Percentiles rank a stretch among this genome's conserved stretches.
phyloP scores from a whole-genome alignment of 2,329 filamentous ascomycete species.

The Pseudogymnoascus sp. region DNA sequence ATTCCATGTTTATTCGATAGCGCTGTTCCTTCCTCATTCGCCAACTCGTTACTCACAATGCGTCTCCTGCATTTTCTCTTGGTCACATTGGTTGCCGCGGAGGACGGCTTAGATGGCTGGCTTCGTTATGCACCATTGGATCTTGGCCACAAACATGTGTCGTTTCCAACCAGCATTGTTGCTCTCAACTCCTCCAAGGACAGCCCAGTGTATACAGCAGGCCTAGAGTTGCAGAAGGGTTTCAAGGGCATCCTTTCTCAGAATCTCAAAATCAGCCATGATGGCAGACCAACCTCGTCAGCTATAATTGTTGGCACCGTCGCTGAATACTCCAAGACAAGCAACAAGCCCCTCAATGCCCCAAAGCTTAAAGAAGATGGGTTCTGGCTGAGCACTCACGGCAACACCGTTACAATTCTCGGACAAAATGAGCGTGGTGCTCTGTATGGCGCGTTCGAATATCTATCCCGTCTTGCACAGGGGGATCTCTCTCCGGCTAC shows the following conservation, averaged over 20 bases:
- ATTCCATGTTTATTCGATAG: neutral
- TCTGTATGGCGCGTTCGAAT: slow-evolving; percentile 63
- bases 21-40: neutral
- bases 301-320: slow-evolving; percentile 43
- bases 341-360: slow-evolving; percentile 26
- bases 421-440: slow-evolving; percentile 61
- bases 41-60: neutral
- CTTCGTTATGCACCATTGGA: slow-evolving; percentile 54
- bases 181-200: slow-evolving; percentile 45
- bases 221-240: slow-evolving; percentile 50
- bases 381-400: slow-evolving; percentile 50
- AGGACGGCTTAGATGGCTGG: slow-evolving; percentile 57
- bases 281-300: slow-evolving; percentile 24
- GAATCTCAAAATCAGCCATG: slow-evolving; percentile 31
- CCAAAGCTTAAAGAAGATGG: slow-evolving; percentile 45
- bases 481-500: slow-evolving; percentile 43
- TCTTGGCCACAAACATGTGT: slow-evolving; percentile 30
- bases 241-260: slow-evolving; percentile 51
- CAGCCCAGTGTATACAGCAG: slow-evolving; percentile 54
- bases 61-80: neutral
- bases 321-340: slow-evolving; percentile 33
- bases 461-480: slow-evolving; percentile 57
- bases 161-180: slow-evolving; percentile 40
- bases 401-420: slow-evolving; percentile 46
- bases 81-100: slow-evolving; percentile 33